Evolutionary conservation across 768 basidiomycete genomes (phyloP).

Genomic region (Russula emetica): DNA sequence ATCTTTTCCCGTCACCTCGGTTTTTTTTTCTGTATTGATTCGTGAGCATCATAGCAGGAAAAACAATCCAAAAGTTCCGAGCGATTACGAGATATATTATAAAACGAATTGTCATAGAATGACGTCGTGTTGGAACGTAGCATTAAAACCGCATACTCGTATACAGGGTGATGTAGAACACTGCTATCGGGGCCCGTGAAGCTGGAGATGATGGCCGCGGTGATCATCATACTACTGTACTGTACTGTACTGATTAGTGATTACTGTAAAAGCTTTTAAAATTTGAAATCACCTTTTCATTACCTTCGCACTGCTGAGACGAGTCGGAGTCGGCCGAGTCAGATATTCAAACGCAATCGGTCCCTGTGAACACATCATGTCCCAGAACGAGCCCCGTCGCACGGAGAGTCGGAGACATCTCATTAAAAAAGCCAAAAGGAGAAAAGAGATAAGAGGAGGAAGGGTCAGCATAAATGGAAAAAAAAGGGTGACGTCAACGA

Average conservation of each 20-base stretch:
- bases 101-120: not conserved
- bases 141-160: not conserved
- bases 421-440: not conserved
- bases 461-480: not conserved
- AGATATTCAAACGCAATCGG: not conserved
- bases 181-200: not conserved
- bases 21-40: not conserved
- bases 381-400: not conserved
- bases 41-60: not conserved
- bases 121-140: not conserved
- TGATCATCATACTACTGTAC: not conserved
- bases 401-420: not conserved
- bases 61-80: not conserved
- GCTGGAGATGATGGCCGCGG: not conserved
- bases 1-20: not conserved
- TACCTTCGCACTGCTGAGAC: not conserved
- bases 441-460: not conserved
- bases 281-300: not conserved
- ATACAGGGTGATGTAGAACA: not conserved
- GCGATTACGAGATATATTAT: not conserved
- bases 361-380: not conserved
- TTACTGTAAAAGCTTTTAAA: not conserved
- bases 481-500: not conserved
- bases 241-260: not conserved
- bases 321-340: not conserved